Evolutionary conservation across 83 land plant species (phyloP).

Genomic region (Larix sibirica): DNA sequence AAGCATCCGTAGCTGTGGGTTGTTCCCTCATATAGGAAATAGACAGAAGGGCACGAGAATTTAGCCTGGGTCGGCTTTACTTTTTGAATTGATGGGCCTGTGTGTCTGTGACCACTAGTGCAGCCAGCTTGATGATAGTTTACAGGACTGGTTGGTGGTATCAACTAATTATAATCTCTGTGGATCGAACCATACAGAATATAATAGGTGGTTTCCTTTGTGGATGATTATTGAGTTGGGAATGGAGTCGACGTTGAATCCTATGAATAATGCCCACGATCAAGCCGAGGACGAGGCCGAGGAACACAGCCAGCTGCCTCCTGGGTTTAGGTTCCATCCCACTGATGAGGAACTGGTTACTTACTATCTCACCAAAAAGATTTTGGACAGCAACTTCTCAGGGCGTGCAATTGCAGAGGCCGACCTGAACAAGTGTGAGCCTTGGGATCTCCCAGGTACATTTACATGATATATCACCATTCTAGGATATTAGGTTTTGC

Average conservation of each 20-base stretch:
- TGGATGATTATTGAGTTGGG: neutral
- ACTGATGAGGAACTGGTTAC: constrained; percentile 77
- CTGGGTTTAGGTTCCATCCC: constrained; percentile 75
- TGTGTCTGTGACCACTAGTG: neutral
- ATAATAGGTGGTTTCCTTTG: neutral
- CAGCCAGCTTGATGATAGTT: neutral
- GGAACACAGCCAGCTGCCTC: constrained; percentile 37
- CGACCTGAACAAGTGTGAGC: constrained; percentile 80
- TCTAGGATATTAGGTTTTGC: no score
- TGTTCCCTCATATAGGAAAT: neutral
- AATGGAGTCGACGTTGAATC: constrained; percentile 10
- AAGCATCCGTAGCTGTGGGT: no score
- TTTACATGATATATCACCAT: neutral
- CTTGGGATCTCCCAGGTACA: constrained; percentile 81
- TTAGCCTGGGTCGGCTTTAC: neutral
- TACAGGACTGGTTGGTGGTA: neutral
- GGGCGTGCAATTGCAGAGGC: constrained; percentile 62
- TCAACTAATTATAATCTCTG: no score
- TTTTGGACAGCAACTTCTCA: constrained; percentile 46
- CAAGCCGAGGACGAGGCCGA: constrained; percentile 21
- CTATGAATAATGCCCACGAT: constrained; percentile 11
- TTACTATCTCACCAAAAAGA: constrained; percentile 54
- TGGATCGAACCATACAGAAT: neutral
- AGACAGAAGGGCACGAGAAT: neutral
- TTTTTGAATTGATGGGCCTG: neutral